Conservation (phyloP, 176 grass and related monocot species). For the Olyra latifolia region DNA sequence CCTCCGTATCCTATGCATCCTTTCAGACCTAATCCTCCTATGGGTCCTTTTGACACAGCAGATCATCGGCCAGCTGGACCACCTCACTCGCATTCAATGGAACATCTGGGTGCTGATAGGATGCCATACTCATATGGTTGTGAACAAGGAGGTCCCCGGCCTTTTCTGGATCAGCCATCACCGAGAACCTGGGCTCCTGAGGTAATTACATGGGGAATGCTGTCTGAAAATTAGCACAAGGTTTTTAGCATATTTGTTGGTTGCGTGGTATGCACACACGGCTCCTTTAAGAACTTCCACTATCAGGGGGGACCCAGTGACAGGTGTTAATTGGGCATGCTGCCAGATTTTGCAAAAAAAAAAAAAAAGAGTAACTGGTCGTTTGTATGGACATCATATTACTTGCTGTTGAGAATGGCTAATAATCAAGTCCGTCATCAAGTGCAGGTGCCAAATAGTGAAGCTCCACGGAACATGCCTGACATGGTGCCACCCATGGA, state of each 20-base stretch:
- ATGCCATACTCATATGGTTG: slow-evolving; percentile 45
- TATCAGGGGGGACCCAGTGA: not conserved
- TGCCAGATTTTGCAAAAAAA: not conserved
- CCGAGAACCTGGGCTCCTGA: slow-evolving; percentile 60
- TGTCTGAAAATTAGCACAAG: slow-evolving; percentile 4
- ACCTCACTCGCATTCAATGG: slow-evolving; percentile 38
- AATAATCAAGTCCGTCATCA: slow-evolving; percentile 8
- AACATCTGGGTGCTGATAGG: slow-evolving; percentile 49
- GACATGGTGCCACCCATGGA: slow-evolving; percentile 33
- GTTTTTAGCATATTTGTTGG: slow-evolving; percentile 8
- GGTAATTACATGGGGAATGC: slow-evolving; percentile 22
- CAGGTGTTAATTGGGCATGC: not conserved
- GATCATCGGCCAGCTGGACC: slow-evolving; percentile 46
- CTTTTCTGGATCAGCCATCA: slow-evolving; percentile 55
- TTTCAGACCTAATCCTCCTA: slow-evolving; percentile 54
- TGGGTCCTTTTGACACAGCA: slow-evolving; percentile 37
- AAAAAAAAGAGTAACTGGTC: not conserved
- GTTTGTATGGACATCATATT: not conserved
- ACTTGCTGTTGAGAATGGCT: slow-evolving; percentile 23
- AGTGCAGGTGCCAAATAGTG: slow-evolving; percentile 46
- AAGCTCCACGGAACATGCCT: slow-evolving; percentile 43
- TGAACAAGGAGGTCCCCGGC: slow-evolving; percentile 46
- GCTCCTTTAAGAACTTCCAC: slow-evolving; percentile 17
- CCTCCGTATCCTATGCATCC: slow-evolving; percentile 51
- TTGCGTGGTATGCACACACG: not conserved